Evolutionary conservation across 768 basidiomycete genomes (phyloP), one percentile per base, ranked within the genome.

Genomic region (Hortiboletus flavorubellus): DNA sequence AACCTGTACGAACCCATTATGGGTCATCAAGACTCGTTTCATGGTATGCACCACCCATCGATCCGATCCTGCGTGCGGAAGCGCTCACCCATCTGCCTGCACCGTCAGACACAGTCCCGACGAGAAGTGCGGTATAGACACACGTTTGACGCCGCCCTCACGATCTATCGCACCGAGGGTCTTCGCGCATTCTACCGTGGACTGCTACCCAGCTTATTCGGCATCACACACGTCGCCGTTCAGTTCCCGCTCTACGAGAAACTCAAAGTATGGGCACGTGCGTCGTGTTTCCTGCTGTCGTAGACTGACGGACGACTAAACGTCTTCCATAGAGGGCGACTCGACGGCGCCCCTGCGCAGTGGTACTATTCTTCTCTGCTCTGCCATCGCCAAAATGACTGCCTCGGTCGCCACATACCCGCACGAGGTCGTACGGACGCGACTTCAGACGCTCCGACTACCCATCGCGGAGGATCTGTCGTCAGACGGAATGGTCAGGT

Each of bases 11-110:
- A 98, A 93, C 73, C 97, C 97, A 0, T 72, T 99, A 8, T 99
- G 97, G 97, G 93, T 99, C 40, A 94, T 99, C 72, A 98, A 98
- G 77, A 98, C 96, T 23, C 85, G 97, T 30, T 98, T 98, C 75
- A 98, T 98, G 97, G 96, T 96, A 59, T 60, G 76, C 54, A 39
- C 38, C 44, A 39, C 38, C 44, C 49, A n/a, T 49, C 33, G 23
- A 41, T 43, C 48, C 46, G 12, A 34, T 42, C 46, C 45, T 51
- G 53, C 49, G 34, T 43, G 18, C 21, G 18, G 2, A 37, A n/a
- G 7, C 57, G 35, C 60, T 51, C 63, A 61, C 52, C 2, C 21
- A 21, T 49, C 41, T 26, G 47, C 48, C n/a, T 37, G 18, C 35
- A 26, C 40, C 40, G 2, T 30, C 66, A 95, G 93, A 95, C 93